phyloP scores from a whole-genome alignment of 106 monocot genomes.

The Platanthera zijinensis region DNA sequence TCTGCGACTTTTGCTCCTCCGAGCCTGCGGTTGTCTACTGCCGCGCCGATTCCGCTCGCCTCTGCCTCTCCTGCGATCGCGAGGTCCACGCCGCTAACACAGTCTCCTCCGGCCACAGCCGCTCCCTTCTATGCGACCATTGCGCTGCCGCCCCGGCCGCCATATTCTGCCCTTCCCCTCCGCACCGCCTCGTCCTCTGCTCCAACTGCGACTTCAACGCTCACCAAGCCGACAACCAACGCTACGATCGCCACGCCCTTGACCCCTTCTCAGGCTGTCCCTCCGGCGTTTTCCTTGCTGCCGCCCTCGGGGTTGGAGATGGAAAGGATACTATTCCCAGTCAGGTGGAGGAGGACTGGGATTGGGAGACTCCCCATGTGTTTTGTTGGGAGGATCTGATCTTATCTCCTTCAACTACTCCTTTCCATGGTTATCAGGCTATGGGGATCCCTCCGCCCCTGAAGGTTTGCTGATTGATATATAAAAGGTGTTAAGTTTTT shows the following conservation, averaged over 20 bases:
- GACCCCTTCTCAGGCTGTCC: conserved; percentile 54
- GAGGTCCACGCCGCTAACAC: conserved; percentile 54
- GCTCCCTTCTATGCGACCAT: conserved; percentile 39
- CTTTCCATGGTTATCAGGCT: conserved; percentile 29
- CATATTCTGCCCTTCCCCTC: conserved; percentile 23
- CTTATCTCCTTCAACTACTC: conserved; percentile 13
- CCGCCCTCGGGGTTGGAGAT: conserved; percentile 25
- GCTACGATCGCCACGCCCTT: conserved; percentile 31
- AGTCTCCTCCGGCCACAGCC: conserved; percentile 38
- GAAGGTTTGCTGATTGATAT: conserved; percentile 20
- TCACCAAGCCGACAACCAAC: background rate
- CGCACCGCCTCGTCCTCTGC: conserved; percentile 26
- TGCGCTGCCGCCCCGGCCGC: conserved; percentile 32
- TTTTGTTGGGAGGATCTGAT: conserved; percentile 44
- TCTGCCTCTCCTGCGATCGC: conserved; percentile 40
- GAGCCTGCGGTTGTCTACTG: conserved; percentile 17
- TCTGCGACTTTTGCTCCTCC: conserved; percentile 18
- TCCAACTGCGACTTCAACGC: conserved; percentile 42
- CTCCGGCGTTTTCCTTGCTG: conserved; percentile 17
- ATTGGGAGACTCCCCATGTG: conserved; percentile 30
- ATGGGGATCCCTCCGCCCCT: conserved; percentile 30
- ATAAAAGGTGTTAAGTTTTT: too few species aligned
- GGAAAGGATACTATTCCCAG: conserved; percentile 11
- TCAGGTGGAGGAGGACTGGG: conserved; percentile 11
- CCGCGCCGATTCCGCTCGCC: conserved; percentile 20